phyloP scores from a whole-genome alignment of 805 yeast species.

The Huiozyma naganishii region DNA sequence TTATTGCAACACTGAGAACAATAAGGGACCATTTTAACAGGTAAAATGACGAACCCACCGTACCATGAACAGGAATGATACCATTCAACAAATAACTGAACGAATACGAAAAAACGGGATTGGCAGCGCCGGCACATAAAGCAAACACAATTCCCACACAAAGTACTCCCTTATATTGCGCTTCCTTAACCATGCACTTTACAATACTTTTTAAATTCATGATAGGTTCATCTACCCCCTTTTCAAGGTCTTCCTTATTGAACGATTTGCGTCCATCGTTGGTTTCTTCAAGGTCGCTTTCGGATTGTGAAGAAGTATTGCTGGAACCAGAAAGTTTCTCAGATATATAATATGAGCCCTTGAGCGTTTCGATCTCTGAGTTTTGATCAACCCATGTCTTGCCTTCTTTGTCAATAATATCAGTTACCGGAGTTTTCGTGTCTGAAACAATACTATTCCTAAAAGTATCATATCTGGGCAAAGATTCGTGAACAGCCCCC shows the following conservation, averaged over 20 bases:
- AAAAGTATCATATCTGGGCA: neutral
- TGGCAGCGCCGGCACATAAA: slow-evolving; percentile 47
- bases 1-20: slow-evolving; percentile 49
- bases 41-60: slow-evolving; percentile 27
- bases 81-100: slow-evolving; percentile 60
- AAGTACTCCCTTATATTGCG: slow-evolving; percentile 22
- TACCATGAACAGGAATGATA: slow-evolving; percentile 38
- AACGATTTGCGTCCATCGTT: neutral
- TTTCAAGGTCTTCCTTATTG: neutral
- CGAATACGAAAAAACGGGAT: slow-evolving; percentile 71
- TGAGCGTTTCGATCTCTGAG: no score
- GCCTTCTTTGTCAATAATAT: neutral
- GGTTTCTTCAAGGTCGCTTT: slow-evolving; percentile 1
- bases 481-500: slow-evolving; percentile 1
- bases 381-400: neutral
- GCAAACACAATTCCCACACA: slow-evolving; percentile 44
- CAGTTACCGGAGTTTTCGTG: neutral
- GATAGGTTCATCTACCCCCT: slow-evolving; percentile 3
- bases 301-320: neutral
- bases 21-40: slow-evolving; percentile 56
- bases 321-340: neutral
- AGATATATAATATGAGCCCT: neutral
- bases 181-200: slow-evolving; percentile 22
- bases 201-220: slow-evolving; percentile 24
- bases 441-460: neutral